phyloP scores from a whole-genome alignment of 1,284 basidiomycete species.

The Puccinia polysora region DNA sequence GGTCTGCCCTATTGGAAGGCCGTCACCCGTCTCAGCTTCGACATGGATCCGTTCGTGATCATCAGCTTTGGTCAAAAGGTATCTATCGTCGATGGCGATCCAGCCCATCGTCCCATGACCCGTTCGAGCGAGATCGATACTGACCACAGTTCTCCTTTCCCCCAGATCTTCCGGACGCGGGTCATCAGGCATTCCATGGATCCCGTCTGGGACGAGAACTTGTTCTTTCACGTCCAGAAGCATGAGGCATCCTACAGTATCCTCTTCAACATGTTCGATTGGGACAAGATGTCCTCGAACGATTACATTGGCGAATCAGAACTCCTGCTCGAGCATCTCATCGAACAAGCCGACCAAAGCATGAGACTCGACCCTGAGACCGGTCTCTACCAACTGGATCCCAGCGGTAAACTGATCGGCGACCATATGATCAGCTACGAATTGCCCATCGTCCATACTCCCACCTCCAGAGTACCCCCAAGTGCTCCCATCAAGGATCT shows the following conservation, averaged over 20 bases:
- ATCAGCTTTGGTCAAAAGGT: conserved; percentile 95
- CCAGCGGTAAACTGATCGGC: conserved; percentile 55
- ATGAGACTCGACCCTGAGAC: conserved; percentile 59
- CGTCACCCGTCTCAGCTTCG: conserved; percentile 75
- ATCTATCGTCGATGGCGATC: conserved; percentile 56
- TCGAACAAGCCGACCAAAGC: conserved; percentile 68
- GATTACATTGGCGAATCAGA: conserved; percentile 58
- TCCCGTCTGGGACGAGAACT: conserved; percentile 90
- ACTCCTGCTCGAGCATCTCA: conserved; percentile 61
- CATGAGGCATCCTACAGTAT: conserved; percentile 67
- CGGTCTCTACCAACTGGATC: conserved; percentile 65
- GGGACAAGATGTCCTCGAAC: conserved; percentile 71
- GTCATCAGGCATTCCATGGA: conserved; percentile 61
- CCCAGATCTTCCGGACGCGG: conserved; percentile 39
- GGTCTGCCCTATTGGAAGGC: conserved; percentile 84
- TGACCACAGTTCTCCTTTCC: background rate
- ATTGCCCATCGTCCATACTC: conserved; percentile 31
- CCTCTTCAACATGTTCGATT: conserved; percentile 78
- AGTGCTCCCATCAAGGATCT: background rate
- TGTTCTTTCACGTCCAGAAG: conserved; percentile 86
- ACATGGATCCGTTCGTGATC: conserved; percentile 97
- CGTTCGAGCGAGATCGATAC: background rate
- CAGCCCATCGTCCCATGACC: background rate
- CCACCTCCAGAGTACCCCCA: background rate
- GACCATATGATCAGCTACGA: conserved; percentile 58